These are phyloP conservation scores for Nakazawaea pomicola DNA, from an alignment of 805 yeast genomes.

Conservation along the genomic window DNA sequence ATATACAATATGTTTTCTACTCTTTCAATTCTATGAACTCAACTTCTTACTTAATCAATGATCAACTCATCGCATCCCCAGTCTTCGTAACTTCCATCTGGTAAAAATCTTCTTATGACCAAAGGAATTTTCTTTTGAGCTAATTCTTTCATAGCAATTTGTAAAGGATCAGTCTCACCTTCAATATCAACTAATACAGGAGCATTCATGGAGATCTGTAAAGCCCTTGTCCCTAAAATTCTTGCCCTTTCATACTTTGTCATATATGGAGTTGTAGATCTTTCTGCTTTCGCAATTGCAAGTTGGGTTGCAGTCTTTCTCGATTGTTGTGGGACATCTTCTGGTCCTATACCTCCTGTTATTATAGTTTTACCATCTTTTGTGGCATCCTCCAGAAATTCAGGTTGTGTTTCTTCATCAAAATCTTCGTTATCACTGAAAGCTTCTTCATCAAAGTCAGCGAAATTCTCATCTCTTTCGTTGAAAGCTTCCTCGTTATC, in stretches of 20 bases:
- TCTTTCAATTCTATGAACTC: background rate
- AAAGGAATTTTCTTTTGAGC: slow-evolving; percentile 93
- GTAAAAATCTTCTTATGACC: slow-evolving; percentile 91
- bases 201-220: slow-evolving; percentile 97
- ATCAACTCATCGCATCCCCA: slow-evolving; percentile 99
- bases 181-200: slow-evolving; percentile 97
- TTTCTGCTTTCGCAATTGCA: slow-evolving; percentile 82
- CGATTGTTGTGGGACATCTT: slow-evolving; percentile 37
- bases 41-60: slow-evolving; percentile 44
- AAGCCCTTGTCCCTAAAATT: slow-evolving; percentile 93
- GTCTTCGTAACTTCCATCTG: slow-evolving; percentile 96
- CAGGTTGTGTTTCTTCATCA: slow-evolving; percentile 30
- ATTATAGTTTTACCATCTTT: slow-evolving; percentile 72
- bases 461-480: slow-evolving; percentile 64
- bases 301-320: slow-evolving; percentile 69
- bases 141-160: slow-evolving; percentile 95
- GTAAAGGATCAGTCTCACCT: slow-evolving; percentile 98
- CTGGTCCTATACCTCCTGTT: slow-evolving; percentile 64
- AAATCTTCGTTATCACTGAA: slow-evolving; percentile 30
- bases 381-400: slow-evolving; percentile 39
- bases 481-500: slow-evolving; percentile 59
- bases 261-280: slow-evolving; percentile 98
- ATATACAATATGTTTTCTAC: background rate
- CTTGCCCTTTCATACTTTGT: slow-evolving; percentile 98
- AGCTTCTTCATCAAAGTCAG: slow-evolving; percentile 82